Evolutionary conservation across 202 grass and related monocot genomes (phyloP), one percentile per base, ranked within the genome.

Genomic region (Bolboschoenoplectus hybrid): DNA sequence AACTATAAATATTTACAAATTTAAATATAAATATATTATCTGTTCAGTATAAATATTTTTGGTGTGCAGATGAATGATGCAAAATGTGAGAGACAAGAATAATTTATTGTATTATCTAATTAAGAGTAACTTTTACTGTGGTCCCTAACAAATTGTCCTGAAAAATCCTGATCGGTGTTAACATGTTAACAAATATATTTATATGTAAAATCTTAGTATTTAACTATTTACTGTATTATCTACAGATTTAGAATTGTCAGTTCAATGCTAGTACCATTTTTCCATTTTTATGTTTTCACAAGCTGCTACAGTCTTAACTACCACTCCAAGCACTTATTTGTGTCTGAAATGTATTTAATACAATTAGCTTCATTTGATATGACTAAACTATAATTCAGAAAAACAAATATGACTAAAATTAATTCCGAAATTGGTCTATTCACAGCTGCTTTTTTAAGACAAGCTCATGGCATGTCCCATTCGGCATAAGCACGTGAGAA

Each of bases 391-490:
- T 17, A 71, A 45, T 9, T 17, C 5, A 43, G 39, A 44, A 71
- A 45, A 71, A 71, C 7, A 71, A 3, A 45, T 3, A n/a, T 19
- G 2, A 71, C 5, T 44, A 19, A 71, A 44, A 71, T 71, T 69
- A 69, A 69, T 43, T 43, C 38, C 14, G 13, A 69, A 69, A 69
- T 40, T 43, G 26, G 26, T 26, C 26, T 26, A 26, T 26, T 26
- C 26, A 26, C 26, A 26, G 26, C 26, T 26, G 26, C 26, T 26
- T 26, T 26, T 26, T 26, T 26, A 26, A 26, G 26, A 26, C 26
- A 26, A 26, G 26, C 67, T 16, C 67, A 19, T 72, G 68, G 68
- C 68, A 19, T 72, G 68, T 40, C 68, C 49, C 11, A 76, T 76
- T 36, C 49, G 50, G 50, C 32, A 56, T 7, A 39, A 74, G 19